Percentiles rank a stretch among this genome's conserved stretches.
phyloP scores from a whole-genome alignment of 2,329 filamentous ascomycete genomes.

The Domatiomyces globalis region DNA sequence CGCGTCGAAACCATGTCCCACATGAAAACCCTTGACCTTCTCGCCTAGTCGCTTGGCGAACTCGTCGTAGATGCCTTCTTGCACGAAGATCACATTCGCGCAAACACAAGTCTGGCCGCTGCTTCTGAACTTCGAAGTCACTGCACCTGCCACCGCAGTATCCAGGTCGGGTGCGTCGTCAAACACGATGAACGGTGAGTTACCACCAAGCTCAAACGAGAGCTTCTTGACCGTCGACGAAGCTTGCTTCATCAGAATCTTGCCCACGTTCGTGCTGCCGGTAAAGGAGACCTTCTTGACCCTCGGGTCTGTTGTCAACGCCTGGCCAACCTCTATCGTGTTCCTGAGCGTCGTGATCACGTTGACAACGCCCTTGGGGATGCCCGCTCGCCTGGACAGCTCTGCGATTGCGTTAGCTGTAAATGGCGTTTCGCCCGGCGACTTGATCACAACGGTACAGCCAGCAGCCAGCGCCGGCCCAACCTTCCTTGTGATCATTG shows the following conservation, averaged over 20 bases:
- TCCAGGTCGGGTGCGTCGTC: constrained; percentile 80
- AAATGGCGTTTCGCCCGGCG: constrained; percentile 82
- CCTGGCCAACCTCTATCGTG: constrained; percentile 62
- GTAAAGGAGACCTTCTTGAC: constrained; percentile 92
- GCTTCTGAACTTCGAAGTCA: constrained; percentile 81
- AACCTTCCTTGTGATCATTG: constrained; percentile 40
- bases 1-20: constrained; percentile 33
- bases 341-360: constrained; percentile 68
- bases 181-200: constrained; percentile 93
- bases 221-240: constrained; percentile 71
- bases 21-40: constrained; percentile 36
- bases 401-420: constrained; percentile 79
- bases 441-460: constrained; percentile 85
- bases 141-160: constrained; percentile 64
- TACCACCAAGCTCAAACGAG: constrained; percentile 85
- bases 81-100: constrained; percentile 45
- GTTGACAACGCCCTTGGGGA: constrained; percentile 84
- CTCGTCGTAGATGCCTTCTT: constrained; percentile 37
- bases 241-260: constrained; percentile 79
- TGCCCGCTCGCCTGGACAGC: constrained; percentile 70
- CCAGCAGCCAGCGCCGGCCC: constrained; percentile 66
- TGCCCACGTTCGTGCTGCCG: constrained; percentile 53
- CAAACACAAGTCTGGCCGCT: constrained; percentile 94
- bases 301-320: constrained; percentile 59
- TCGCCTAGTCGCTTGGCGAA: constrained; percentile 43